Evolutionary conservation across 73 alveolate genomes (phyloP).

Genomic region (Breviolum minutum): DNA sequence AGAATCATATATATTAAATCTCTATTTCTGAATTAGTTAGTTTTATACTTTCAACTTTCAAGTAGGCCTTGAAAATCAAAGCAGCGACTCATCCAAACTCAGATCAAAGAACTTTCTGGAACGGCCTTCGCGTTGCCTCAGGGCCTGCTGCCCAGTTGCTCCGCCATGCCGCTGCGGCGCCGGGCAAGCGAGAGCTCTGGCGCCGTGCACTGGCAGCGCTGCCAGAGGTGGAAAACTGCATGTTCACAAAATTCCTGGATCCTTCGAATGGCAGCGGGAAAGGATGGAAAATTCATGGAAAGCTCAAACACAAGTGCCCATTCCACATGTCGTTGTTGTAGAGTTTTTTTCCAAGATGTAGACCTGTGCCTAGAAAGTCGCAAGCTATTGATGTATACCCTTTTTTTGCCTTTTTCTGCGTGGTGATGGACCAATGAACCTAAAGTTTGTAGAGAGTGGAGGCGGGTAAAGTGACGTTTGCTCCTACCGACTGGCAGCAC

Average conservation of each 20-base stretch:
- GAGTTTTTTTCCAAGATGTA: background rate
- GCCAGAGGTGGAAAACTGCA: background rate
- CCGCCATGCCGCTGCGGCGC: constrained; percentile 11
- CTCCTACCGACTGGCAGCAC: too few species aligned
- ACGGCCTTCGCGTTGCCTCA: background rate
- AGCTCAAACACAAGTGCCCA: background rate
- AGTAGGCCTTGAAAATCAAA: background rate
- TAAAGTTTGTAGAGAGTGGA: too few species aligned
- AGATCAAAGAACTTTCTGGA: too few species aligned
- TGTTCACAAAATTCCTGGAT: background rate
- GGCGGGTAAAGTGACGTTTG: too few species aligned
- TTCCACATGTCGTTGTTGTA: background rate
- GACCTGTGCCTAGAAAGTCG: background rate
- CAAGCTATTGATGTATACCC: background rate
- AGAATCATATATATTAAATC: too few species aligned
- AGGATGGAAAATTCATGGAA: background rate
- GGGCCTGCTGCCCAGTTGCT: constrained; percentile 57
- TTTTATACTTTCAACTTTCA: background rate
- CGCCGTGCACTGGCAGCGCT: constrained; percentile 49
- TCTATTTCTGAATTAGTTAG: too few species aligned
- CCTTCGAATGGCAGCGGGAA: background rate
- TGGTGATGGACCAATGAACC: background rate
- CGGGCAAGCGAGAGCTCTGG: constrained; percentile 30
- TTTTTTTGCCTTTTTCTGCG: background rate
- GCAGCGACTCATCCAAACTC: background rate